Percentiles rank a stretch among this genome's conserved stretches.
phyloP scores from a whole-genome alignment of 768 basidiomycete genomes.

The Tricholoma furcatifolium region DNA sequence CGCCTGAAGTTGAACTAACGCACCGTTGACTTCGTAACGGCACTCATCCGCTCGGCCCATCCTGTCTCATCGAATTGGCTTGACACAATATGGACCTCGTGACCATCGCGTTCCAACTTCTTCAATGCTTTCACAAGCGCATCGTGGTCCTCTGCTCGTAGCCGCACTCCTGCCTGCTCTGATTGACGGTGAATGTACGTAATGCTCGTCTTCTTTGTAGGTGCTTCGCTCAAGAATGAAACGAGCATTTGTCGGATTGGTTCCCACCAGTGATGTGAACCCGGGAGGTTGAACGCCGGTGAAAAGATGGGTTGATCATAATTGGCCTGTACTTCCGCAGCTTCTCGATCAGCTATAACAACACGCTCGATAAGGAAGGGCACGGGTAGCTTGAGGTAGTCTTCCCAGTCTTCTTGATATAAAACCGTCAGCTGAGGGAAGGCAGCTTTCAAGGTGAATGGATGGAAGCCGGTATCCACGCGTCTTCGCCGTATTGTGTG shows the following conservation, averaged over 20 bases:
- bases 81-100: slow-evolving; percentile 55
- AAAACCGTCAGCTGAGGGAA: slow-evolving; percentile 68
- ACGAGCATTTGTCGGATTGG: slow-evolving; percentile 46
- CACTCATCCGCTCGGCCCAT: slow-evolving; percentile 64
- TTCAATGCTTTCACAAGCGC: slow-evolving; percentile 57
- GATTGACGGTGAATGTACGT: slow-evolving; percentile 70
- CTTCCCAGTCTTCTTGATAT: slow-evolving; percentile 76
- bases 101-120: slow-evolving; percentile 49
- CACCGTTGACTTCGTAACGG: slow-evolving; percentile 69
- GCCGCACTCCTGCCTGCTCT: slow-evolving; percentile 44
- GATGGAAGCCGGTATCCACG: slow-evolving; percentile 67
- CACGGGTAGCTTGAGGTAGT: slow-evolving; percentile 62
- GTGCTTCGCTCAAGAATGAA: slow-evolving; percentile 38
- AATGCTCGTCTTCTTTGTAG: slow-evolving; percentile 41
- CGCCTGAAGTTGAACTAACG: slow-evolving; percentile 22
- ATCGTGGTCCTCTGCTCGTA: slow-evolving; percentile 56
- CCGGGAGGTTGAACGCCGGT: slow-evolving; percentile 41
- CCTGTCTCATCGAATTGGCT: slow-evolving; percentile 44
- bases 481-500: slow-evolving; percentile 41
- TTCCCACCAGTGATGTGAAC: slow-evolving; percentile 69
- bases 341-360: slow-evolving; percentile 75
- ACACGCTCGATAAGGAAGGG: slow-evolving; percentile 77
- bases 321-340: slow-evolving; percentile 38
- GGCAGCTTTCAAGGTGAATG: slow-evolving; percentile 67
- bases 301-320: slow-evolving; percentile 40